phyloP scores from a whole-genome alignment of 768 basidiomycete genomes.

The Leucocoprinus sp. region DNA sequence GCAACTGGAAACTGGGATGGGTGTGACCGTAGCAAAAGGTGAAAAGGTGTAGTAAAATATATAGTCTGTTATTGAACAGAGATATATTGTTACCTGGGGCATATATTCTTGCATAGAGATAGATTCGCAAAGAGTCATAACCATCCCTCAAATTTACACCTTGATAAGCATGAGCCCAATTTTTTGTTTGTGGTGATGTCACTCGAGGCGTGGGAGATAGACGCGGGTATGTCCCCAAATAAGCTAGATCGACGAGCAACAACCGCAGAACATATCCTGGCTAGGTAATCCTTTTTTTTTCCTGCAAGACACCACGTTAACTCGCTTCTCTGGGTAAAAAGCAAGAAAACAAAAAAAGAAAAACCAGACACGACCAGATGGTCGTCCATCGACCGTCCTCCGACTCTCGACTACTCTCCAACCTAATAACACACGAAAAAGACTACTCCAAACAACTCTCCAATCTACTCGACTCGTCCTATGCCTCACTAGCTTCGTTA shows the following conservation, averaged over 20 bases:
- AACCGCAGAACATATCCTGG: not conserved
- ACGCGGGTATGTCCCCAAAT: slow-evolving; percentile 1
- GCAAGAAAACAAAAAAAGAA: not conserved
- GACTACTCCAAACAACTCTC: slow-evolving; percentile 57
- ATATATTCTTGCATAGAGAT: too few relatives aligned
- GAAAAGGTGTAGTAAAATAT: too few relatives aligned
- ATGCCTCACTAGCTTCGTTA: slow-evolving; percentile 54
- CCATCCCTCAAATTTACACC: too few relatives aligned
- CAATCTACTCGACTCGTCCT: slow-evolving; percentile 50
- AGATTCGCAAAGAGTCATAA: too few relatives aligned
- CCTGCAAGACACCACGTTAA: not conserved
- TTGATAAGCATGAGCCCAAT: too few relatives aligned
- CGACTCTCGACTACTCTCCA: slow-evolving; percentile 64
- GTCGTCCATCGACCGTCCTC: slow-evolving; percentile 66
- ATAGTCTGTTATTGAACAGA: too few relatives aligned
- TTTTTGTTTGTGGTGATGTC: slow-evolving; percentile 6
- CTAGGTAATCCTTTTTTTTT: not conserved
- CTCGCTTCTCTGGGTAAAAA: not conserved
- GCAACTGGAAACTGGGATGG: too few relatives aligned
- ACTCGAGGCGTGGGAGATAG: slow-evolving; percentile 5
- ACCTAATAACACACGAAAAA: slow-evolving; percentile 63
- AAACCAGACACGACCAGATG: slow-evolving; percentile 30
- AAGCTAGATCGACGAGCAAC: not conserved
- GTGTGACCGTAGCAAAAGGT: too few relatives aligned
- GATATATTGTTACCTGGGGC: too few relatives aligned